Base-by-base conservation (phyloP, 2,329 filamentous ascomycete species). In the Alternaria sp. region DNA sequence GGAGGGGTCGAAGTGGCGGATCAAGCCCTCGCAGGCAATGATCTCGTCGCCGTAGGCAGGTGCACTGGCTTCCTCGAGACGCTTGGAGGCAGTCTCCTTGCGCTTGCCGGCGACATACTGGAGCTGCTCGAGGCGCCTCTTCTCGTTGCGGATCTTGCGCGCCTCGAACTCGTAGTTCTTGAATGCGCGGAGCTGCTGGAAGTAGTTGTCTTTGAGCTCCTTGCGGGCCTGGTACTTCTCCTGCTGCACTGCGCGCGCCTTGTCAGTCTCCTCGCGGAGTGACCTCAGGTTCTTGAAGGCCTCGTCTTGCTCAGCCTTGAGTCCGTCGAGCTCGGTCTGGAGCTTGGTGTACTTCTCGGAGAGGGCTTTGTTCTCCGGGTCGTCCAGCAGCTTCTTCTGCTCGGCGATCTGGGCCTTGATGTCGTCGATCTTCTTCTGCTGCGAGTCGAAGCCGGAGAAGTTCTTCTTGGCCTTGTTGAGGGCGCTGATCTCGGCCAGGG, bases 41-140 rank as follows among this genome's bases (percentile, higher is more conserved):
- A 99, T 97, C 84, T 99, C 93, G 73, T 97, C 93, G 50, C 93
- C 86, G 85, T 93, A 99, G 56, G 96, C 96, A 15, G 91, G 93
- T 74, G 93, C 90, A 77, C 90, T 92, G 72, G 93, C 93, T 77
- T 95, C 91, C 74, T 90, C 89, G 44, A 96, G 89, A 81, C 92
- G 86, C 79, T 90, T 87, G 81, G 92, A 87, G 58, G 92, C 93
- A 55, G 89, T 87, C 78, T 91, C 90, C 84, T 90, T 91, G 82
- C 90, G 89, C 83, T 89, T 89, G 79, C 91, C 89, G 76, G 90
- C 88, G 72, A 89, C 84, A 77, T 88, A 88, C 60, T 88, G 88
- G 65, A 93, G 91, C 59, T 92, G 90, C 85, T 99, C 94, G 49
- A 90, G 89, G 83, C 90, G 90, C 78, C 91, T 88, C 75, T 90